Evolutionary conservation across 768 basidiomycete species (phyloP), one percentile per base, ranked within the genome.

Genomic region (Leccinum rimulosum): DNA sequence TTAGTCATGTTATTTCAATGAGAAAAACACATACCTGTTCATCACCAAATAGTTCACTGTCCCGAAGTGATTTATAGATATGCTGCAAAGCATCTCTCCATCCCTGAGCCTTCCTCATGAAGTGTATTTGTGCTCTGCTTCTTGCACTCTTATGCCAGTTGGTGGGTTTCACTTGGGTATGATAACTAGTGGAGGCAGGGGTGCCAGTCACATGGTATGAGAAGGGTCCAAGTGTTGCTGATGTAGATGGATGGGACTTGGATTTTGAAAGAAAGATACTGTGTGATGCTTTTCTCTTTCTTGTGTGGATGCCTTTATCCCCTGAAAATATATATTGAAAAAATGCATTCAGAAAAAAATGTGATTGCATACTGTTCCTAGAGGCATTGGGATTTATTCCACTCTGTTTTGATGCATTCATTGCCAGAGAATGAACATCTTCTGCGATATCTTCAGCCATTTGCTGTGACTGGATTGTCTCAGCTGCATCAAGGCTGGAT

Each of bases 1-100:
- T 69, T 2, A 65, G 5, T 38, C 8, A 14, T 0, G n/a, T 12
- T 0, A 2, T 10, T 12, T 31, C 0, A 58, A 27, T 0, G 11
- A 1, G 12, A 28, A 1, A 25, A 1, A 1, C 10, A 60, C 65
- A 59, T 56, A 72, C 71, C 49, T 35, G 55, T 22, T 52, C 9
- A 14, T 66, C 69, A 35, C 36, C 65, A 59, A 72, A 72, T 4
- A 72, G 30, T 1, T 64, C 10, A 19, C 60, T 50, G 0, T 17
- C 0, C 6, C 6, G 8, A 10, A 11, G 31, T 52, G 51, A 35
- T 10, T 52, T 4, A 11, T 4, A 35, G 12, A 69, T 60, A 5
- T 51, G 2, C 4, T 52, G 11, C 8, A 73, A 6, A 22, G 31
- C 33, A 8, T 54, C 7, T 30, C 33, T 27, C 71, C 73, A 73